A percentile compares a stretch with the other conserved stretches of the same genome.
Conservation (phyloP, 108 stramenopile species). For the Conticribra weissflogii region DNA sequence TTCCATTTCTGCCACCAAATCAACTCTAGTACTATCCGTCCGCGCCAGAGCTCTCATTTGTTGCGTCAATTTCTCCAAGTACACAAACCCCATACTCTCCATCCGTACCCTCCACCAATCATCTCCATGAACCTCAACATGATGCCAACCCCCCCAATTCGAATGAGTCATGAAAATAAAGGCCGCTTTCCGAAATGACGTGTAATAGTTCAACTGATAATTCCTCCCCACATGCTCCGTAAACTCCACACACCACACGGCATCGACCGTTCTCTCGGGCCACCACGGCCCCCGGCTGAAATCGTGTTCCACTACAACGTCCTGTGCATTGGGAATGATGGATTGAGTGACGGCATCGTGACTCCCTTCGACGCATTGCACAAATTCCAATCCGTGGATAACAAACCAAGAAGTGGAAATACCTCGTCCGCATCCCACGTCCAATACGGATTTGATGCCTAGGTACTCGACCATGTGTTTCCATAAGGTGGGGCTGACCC, state of each 20-base stretch:
- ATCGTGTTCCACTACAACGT: slow-evolving; percentile 60
- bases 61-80: slow-evolving; percentile 44
- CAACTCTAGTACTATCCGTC: slow-evolving; percentile 25
- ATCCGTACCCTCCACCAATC: slow-evolving; percentile 77
- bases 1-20: slow-evolving; percentile 19
- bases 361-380: slow-evolving; percentile 77
- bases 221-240: slow-evolving; percentile 62
- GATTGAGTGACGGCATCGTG: slow-evolving; percentile 74
- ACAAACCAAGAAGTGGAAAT: slow-evolving; percentile 71
- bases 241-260: slow-evolving; percentile 82
- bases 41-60: slow-evolving; percentile 30
- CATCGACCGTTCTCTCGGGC: slow-evolving; percentile 57
- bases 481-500: slow-evolving; percentile 55
- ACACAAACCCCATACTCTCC: slow-evolving; percentile 65
- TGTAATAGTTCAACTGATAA: slow-evolving; percentile 72
- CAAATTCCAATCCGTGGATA: slow-evolving; percentile 58
- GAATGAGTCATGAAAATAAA: slow-evolving; percentile 71
- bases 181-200: slow-evolving; percentile 78
- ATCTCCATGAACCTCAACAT: slow-evolving; percentile 54
- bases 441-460: slow-evolving; percentile 74
- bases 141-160: slow-evolving; percentile 75
- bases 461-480: slow-evolving; percentile 53
- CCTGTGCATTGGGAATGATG: slow-evolving; percentile 53
- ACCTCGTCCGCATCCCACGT: slow-evolving; percentile 87
- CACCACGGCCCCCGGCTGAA: slow-evolving; percentile 85